Evolutionary conservation across 2,329 filamentous ascomycete genomes (phyloP).

Genomic region (Coniochaeta sp.): DNA sequence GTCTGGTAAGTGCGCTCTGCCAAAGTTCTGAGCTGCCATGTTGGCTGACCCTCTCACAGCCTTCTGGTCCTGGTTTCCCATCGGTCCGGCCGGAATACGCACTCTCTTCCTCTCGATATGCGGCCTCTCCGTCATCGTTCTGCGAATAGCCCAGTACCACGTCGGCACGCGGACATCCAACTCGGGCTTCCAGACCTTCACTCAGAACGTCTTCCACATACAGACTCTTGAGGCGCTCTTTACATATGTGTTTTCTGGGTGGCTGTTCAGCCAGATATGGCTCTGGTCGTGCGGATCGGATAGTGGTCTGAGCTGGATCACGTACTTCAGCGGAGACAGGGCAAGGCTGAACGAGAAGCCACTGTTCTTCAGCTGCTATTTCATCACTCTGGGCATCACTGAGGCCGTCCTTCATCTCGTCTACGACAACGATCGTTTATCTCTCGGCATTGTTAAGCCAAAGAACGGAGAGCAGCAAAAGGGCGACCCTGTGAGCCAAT

Average conservation of each 20-base stretch:
- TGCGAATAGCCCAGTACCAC: conserved; percentile 80
- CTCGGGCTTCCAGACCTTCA: conserved; percentile 60
- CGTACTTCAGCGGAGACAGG: conserved; percentile 63
- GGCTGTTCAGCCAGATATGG: conserved; percentile 74
- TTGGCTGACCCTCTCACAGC: neutral
- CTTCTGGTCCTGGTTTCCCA: conserved; percentile 45
- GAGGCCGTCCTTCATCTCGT: conserved; percentile 66
- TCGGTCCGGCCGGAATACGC: conserved; percentile 69
- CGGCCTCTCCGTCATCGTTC: conserved; percentile 69
- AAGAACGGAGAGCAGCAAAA: conserved; percentile 8
- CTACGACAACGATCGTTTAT: conserved; percentile 64
- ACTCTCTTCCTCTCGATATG: conserved; percentile 69
- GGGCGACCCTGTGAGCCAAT: conserved; percentile 18
- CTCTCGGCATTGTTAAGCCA: conserved; percentile 31
- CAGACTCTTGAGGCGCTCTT: conserved; percentile 62
- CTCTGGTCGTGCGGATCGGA: conserved; percentile 59
- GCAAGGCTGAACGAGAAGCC: conserved; percentile 78
- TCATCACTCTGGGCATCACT: conserved; percentile 59
- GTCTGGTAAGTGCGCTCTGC: neutral
- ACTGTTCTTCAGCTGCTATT: conserved; percentile 68
- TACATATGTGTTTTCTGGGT: conserved; percentile 73
- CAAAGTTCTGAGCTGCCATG: neutral
- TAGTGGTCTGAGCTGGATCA: conserved; percentile 65
- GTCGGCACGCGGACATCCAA: conserved; percentile 64
- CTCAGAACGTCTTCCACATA: conserved; percentile 46